A percentile compares a stretch with the other conserved stretches of the same genome.
Evolutionary conservation across 2,329 filamentous ascomycete species (phyloP).

Genomic region (Diaporthe sp.): DNA sequence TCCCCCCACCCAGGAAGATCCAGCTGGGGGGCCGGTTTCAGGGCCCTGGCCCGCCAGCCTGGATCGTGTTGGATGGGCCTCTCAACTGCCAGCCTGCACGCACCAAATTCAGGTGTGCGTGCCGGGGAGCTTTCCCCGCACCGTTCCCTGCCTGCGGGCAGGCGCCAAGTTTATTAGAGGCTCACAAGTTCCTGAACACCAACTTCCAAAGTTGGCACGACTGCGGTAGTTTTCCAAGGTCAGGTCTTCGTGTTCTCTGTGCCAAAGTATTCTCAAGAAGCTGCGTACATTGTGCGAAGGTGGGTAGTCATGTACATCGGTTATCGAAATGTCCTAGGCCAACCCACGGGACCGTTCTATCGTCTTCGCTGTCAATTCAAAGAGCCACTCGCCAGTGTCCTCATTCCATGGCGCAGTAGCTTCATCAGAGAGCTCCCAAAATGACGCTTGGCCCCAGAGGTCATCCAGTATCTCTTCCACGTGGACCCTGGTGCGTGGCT

Average conservation of each 20-base stretch:
- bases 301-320: not conserved
- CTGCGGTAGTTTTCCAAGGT: not conserved
- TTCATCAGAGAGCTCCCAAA: conserved; percentile 5
- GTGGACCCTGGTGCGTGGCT: conserved; percentile 9
- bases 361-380: not conserved
- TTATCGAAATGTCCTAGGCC: not conserved
- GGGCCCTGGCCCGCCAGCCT: conserved; percentile 9
- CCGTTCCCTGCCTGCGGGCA: not conserved
- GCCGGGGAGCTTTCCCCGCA: conserved; percentile 16
- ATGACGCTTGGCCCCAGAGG: not conserved
- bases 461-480: not conserved
- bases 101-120: conserved; percentile 2
- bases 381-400: conserved; percentile 13
- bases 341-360: not conserved
- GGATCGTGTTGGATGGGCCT: not conserved
- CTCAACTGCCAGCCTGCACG: not conserved
- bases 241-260: not conserved
- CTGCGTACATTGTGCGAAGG: not conserved
- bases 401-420: not conserved
- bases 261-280: not conserved
- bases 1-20: conserved; percentile 2
- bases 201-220: conserved; percentile 1
- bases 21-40: conserved; percentile 23
- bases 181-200: not conserved
- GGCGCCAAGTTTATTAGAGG: conserved; percentile 10